Conservation (phyloP, 345 rosid species). For the Citrus trifoliata region DNA sequence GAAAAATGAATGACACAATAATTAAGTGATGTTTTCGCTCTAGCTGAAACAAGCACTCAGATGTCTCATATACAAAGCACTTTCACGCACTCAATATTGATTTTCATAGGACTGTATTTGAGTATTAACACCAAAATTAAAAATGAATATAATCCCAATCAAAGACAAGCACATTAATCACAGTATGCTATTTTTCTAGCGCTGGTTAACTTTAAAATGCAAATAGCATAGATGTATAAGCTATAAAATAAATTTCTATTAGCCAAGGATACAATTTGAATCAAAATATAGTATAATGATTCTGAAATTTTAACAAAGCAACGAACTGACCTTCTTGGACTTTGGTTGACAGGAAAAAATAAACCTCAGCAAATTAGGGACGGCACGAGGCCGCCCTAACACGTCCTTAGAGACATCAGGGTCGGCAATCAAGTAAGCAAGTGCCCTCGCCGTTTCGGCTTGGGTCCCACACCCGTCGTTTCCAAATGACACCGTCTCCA, state of each 20-base stretch:
- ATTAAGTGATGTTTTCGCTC: background rate
- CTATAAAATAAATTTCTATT: too few relatives aligned
- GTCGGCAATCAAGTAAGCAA: constrained; percentile 86
- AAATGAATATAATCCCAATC: background rate
- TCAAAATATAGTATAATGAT: background rate
- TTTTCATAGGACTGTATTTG: background rate
- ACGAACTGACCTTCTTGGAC: constrained; percentile 55
- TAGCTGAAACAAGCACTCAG: background rate
- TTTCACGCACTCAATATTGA: background rate
- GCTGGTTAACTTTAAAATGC: background rate
- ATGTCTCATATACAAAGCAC: background rate
- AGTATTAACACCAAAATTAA: background rate
- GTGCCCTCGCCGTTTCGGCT: constrained; percentile 94
- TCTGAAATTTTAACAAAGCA: background rate
- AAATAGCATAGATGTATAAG: background rate
- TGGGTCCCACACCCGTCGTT: constrained; percentile 65
- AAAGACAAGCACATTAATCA: constrained; percentile 1
- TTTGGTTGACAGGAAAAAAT: constrained; percentile 88
- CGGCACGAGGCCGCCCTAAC: constrained; percentile 79
- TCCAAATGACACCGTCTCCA: constrained; percentile 69
- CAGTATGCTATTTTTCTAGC: background rate
- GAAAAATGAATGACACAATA: background rate
- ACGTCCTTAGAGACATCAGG: constrained; percentile 67
- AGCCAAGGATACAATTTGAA: background rate
- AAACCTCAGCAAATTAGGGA: constrained; percentile 76